Evolutionary conservation across 768 basidiomycete genomes (phyloP).

Genomic region (Suillus paluster): DNA sequence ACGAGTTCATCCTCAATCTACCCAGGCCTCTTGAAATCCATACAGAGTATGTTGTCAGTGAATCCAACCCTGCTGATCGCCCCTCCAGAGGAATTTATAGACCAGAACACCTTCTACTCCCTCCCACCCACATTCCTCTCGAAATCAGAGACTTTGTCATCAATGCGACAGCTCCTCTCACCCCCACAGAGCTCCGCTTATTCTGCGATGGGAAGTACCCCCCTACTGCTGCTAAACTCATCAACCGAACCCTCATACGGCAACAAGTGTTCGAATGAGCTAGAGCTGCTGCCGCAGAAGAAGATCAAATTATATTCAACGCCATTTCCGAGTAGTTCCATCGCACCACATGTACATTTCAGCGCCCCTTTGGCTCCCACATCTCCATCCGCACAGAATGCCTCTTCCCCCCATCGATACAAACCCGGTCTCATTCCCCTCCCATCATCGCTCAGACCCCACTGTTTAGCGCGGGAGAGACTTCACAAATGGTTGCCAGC

Average conservation of each 20-base stretch:
- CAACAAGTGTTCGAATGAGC: not conserved
- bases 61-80: conserved; percentile 3
- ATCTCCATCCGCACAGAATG: too few species aligned
- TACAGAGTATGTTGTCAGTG: not conserved
- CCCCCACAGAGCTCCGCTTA: not conserved
- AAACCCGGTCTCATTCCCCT: conserved; percentile 1
- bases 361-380: conserved; percentile 5
- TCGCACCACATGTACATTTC: too few species aligned
- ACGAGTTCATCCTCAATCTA: not conserved
- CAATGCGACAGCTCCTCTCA: not conserved
- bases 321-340: too few species aligned
- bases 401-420: not conserved
- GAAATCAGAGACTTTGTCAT: not conserved
- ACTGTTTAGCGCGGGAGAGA: conserved; percentile 6
- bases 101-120: conserved; percentile 11
- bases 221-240: not conserved
- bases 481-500: too few species aligned
- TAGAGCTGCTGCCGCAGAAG: too few species aligned
- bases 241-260: not conserved
- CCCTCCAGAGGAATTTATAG: conserved; percentile 4
- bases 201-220: not conserved
- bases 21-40: not conserved
- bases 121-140: conserved; percentile 14
- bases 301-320: too few species aligned
- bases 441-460: conserved; percentile 12